A percentile compares a stretch with the other conserved stretches of the same genome.
Evolutionary conservation across 2,329 filamentous ascomycete genomes (phyloP).

Genomic region (Fusarium piperis): DNA sequence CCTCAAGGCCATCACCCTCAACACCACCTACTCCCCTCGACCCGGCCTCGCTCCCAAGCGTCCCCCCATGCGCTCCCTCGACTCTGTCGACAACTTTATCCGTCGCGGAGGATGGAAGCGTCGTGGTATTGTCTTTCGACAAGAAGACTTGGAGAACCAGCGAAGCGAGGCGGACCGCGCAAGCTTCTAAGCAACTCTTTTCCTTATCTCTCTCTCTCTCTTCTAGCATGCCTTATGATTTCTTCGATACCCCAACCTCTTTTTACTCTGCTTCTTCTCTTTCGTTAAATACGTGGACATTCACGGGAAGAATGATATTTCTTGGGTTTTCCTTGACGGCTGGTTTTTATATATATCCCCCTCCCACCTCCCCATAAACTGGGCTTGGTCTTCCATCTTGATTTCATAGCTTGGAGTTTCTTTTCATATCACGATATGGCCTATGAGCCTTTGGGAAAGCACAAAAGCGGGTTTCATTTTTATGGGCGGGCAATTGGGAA

Average conservation of each 20-base stretch:
- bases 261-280: slow-evolving; percentile 23
- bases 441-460: slow-evolving; percentile 26
- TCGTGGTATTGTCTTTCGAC: slow-evolving; percentile 53
- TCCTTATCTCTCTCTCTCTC: background rate
- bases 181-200: slow-evolving; percentile 32
- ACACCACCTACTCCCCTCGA: slow-evolving; percentile 47
- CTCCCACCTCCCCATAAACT: background rate
- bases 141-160: slow-evolving; percentile 45
- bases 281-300: slow-evolving; percentile 10
- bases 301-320: slow-evolving; percentile 12
- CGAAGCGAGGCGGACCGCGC: slow-evolving; percentile 31
- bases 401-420: slow-evolving; percentile 28
- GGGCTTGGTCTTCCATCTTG: slow-evolving; percentile 16
- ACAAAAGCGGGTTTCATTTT: slow-evolving; percentile 29
- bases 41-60: slow-evolving; percentile 41
- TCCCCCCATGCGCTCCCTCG: slow-evolving; percentile 51
- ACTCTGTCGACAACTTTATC: slow-evolving; percentile 54
- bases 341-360: slow-evolving; percentile 12
- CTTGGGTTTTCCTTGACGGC: slow-evolving; percentile 7
- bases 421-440: background rate
- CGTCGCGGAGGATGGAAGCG: slow-evolving; percentile 57
- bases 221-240: slow-evolving; percentile 31
- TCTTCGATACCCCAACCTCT: slow-evolving; percentile 38
- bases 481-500: background rate
- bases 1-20: slow-evolving; percentile 44